A percentile compares a stretch with the other conserved stretches of the same genome.
phyloP scores from a whole-genome alignment of 495 filamentous ascomycete species.

The Daldinia grandis region DNA sequence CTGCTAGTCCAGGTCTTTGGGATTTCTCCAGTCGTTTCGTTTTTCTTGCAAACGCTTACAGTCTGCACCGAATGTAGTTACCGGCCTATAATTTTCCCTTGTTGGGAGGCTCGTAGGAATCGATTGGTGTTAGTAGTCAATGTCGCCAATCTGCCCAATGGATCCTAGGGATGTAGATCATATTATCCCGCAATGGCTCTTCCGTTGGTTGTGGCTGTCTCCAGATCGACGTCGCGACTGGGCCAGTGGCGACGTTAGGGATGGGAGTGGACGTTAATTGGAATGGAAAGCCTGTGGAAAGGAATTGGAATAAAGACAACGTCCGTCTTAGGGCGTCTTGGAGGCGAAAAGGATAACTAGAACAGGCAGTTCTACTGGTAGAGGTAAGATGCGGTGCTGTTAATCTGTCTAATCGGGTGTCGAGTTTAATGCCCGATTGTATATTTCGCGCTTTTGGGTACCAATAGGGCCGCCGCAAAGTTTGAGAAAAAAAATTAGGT shows the following conservation, averaged over 20 bases:
- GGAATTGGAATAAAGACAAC: neutral
- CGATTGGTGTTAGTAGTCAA: slow-evolving; percentile 23
- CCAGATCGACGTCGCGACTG: slow-evolving; percentile 15
- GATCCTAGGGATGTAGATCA: slow-evolving; percentile 28
- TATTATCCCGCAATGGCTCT: slow-evolving; percentile 21
- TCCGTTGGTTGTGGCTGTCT: slow-evolving; percentile 23
- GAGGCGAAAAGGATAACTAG: slow-evolving; percentile 25
- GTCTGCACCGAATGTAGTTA: neutral
- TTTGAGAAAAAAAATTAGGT: slow-evolving; percentile 8
- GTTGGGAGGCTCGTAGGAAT: neutral
- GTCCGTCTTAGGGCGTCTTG: slow-evolving; percentile 1
- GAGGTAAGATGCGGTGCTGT: slow-evolving; percentile 19
- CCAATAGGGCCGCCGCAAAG: slow-evolving; percentile 36
- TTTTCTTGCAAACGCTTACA: slow-evolving; percentile 8
- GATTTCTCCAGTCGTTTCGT: slow-evolving; percentile 1
- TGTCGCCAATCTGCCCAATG: slow-evolving; percentile 17
- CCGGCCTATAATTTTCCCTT: neutral
- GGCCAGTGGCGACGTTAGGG: slow-evolving; percentile 28
- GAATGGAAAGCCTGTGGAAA: slow-evolving; percentile 10
- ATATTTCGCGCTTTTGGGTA: slow-evolving; percentile 38
- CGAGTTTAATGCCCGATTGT: slow-evolving; percentile 40
- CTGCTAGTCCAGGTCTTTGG: neutral
- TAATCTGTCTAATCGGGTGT: slow-evolving; percentile 30
- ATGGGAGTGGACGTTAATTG: slow-evolving; percentile 23
- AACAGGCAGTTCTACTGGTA: slow-evolving; percentile 21